Conservation (phyloP, 805 yeast species). For the Kuraishia capsulata region DNA sequence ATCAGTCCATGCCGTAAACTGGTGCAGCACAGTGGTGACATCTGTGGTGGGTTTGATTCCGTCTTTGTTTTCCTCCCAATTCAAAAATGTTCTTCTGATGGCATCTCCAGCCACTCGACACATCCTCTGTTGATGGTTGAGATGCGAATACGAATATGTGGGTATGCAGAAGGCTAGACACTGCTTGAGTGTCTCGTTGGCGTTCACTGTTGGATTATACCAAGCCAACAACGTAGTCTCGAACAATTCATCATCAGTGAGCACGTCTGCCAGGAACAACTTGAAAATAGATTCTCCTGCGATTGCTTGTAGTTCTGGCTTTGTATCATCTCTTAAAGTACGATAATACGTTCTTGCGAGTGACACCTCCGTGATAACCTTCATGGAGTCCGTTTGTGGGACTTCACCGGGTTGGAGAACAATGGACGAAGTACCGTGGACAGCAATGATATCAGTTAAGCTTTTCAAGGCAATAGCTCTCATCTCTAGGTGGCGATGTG, state of each 20-base stretch:
- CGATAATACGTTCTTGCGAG: constrained; percentile 64
- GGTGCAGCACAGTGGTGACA: constrained; percentile 55
- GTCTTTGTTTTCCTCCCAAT: constrained; percentile 27
- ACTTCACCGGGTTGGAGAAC: constrained; percentile 56
- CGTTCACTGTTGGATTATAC: constrained; percentile 57
- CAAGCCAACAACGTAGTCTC: constrained; percentile 66
- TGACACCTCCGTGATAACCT: constrained; percentile 22
- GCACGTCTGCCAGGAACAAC: constrained; percentile 65
- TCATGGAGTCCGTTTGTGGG: constrained; percentile 7
- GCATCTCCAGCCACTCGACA: constrained; percentile 60
- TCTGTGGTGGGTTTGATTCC: constrained; percentile 20
- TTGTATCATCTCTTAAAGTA: constrained; percentile 44
- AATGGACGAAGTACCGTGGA: constrained; percentile 64
- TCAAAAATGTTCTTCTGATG: constrained; percentile 42
- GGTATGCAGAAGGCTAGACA: constrained; percentile 83
- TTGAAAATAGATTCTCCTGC: constrained; percentile 87
- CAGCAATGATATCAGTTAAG: constrained; percentile 69
- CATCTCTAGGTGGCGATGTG: constrained; percentile 30
- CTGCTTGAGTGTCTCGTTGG: constrained; percentile 64
- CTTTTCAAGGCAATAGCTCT: constrained; percentile 57
- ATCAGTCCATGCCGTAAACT: constrained; percentile 78
- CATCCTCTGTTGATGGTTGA: constrained; percentile 59
- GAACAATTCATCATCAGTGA: constrained; percentile 61
- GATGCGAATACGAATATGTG: constrained; percentile 73
- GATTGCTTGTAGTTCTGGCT: constrained; percentile 63